Conservation (phyloP, 192 early-diverging fungal genomes). For the Kickxella alabastrina region DNA sequence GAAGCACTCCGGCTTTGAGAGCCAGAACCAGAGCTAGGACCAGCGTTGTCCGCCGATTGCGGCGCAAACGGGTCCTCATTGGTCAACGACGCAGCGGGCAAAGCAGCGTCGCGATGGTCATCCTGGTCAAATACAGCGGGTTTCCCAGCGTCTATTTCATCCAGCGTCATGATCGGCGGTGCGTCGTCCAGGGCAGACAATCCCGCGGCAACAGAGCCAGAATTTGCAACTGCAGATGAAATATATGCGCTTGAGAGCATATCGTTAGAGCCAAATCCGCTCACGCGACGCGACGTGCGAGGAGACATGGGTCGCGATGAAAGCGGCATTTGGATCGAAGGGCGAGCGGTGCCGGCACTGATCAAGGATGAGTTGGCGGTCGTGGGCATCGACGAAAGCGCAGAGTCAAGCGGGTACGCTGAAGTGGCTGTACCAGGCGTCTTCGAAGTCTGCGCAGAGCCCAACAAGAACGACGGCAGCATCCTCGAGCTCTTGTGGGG, state of each 20-base stretch:
- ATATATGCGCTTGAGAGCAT: slow-evolving; percentile 47
- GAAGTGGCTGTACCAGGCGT: slow-evolving; percentile 12
- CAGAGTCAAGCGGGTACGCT: slow-evolving; percentile 4
- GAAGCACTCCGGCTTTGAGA: not conserved
- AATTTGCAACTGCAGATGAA: slow-evolving; percentile 6
- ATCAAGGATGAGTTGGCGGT: slow-evolving; percentile 7
- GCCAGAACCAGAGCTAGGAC: not conserved
- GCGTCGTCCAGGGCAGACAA: slow-evolving; percentile 38
- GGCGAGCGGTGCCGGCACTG: not conserved
- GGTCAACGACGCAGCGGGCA: not conserved
- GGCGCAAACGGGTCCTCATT: slow-evolving; percentile 13
- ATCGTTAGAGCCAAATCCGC: slow-evolving; percentile 51
- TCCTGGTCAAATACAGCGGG: slow-evolving; percentile 3
- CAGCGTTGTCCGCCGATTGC: slow-evolving; percentile 1
- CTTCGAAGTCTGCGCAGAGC: slow-evolving; percentile 25
- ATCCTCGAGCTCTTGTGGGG: slow-evolving; percentile 35
- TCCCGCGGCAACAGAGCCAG: slow-evolving; percentile 4
- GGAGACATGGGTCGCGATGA: slow-evolving; percentile 30
- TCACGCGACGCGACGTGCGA: slow-evolving; percentile 36
- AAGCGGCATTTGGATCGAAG: slow-evolving; percentile 11
- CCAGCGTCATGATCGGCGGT: slow-evolving; percentile 39
- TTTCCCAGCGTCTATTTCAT: slow-evolving; percentile 26
- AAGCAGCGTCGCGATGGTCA: not conserved
- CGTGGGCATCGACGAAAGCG: slow-evolving; percentile 10
- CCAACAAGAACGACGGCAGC: slow-evolving; percentile 47